Base-by-base conservation (phyloP, 345 rosid species). In the Xanthoceras sorbifolium region DNA sequence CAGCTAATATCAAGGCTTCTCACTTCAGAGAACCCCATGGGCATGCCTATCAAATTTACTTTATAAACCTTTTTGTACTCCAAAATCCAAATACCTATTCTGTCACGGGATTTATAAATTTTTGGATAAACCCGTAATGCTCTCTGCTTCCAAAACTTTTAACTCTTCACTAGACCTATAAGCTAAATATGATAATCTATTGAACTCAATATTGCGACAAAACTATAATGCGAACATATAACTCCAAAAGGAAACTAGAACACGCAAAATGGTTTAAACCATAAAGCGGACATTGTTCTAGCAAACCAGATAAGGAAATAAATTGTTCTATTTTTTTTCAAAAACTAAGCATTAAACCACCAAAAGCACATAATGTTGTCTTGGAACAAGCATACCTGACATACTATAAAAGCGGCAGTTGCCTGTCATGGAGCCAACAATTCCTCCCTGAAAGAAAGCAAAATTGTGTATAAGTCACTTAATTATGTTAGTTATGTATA, bases 391-490 rank as follows among this genome's bases (percentile, higher is more conserved):
- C 81, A 62, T 82, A 88, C 96, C 92, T 67, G 88, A 77, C 59
- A 86, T 65, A 67, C 79, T 87, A 78, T 84, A 89, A 84, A 89
- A 88, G 75, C 87, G 86, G 63, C 96, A 91, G 55, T 70, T 85
- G 74, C 93, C 89, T 4, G 74, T 81, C 75, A 89, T 81, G 26
- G 90, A 87, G 63, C 92, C 92, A 42, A 86, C 79, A 73, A 88
- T 86, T 14, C 72, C 85, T 75, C 83, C 92, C 89, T 88, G 87
- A 42, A 54, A 20, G 55, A 66, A 71, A 15, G 40, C 29, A 6
- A 50, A 64, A 64, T 26, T 48, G 17, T 50, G 36, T 17, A 52
- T 71, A 59, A 76, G 55, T 31, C 67, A 31, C 55, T 64, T 26
- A 60, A 66, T 57, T 50, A 44, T 46, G 42, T 18, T 38, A 67